Conservation (phyloP, 768 basidiomycete genomes). For the Auricularia sp. region DNA sequence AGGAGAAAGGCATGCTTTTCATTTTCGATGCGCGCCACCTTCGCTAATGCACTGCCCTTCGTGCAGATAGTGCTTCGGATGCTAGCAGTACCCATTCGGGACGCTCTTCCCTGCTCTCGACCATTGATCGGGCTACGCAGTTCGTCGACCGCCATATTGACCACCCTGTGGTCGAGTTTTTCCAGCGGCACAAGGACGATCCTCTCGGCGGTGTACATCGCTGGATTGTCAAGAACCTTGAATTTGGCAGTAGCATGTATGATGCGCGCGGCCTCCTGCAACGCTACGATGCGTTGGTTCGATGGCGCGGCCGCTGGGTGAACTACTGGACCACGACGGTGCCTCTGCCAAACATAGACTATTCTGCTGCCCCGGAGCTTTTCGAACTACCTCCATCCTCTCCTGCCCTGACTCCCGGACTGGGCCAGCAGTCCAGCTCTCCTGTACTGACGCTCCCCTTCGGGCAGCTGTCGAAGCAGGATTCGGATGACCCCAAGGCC, state of each 20-base stretch:
- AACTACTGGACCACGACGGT: slow-evolving; percentile 52
- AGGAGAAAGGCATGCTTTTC: background rate
- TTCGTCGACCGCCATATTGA: slow-evolving; percentile 34
- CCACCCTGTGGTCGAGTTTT: slow-evolving; percentile 38
- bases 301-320: slow-evolving; percentile 41
- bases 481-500: slow-evolving; percentile 11
- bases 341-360: background rate
- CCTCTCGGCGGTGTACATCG: slow-evolving; percentile 39
- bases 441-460: background rate
- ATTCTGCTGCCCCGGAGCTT: background rate
- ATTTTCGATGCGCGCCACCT: background rate
- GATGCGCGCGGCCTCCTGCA: slow-evolving; percentile 39
- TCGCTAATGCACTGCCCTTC: background rate
- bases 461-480: background rate
- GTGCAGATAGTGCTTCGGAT: background rate
- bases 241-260: slow-evolving; percentile 51
- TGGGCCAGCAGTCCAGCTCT: slow-evolving; percentile 1
- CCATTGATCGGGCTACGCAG: slow-evolving; percentile 29
- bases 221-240: slow-evolving; percentile 46
- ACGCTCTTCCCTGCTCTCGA: background rate
- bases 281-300: slow-evolving; percentile 39
- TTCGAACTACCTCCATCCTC: background rate
- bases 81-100: background rate
- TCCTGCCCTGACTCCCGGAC: background rate
- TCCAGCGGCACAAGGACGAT: slow-evolving; percentile 43